phyloP scores from a whole-genome alignment of 208 protist species.

The Trypanosoma cruzi region DNA sequence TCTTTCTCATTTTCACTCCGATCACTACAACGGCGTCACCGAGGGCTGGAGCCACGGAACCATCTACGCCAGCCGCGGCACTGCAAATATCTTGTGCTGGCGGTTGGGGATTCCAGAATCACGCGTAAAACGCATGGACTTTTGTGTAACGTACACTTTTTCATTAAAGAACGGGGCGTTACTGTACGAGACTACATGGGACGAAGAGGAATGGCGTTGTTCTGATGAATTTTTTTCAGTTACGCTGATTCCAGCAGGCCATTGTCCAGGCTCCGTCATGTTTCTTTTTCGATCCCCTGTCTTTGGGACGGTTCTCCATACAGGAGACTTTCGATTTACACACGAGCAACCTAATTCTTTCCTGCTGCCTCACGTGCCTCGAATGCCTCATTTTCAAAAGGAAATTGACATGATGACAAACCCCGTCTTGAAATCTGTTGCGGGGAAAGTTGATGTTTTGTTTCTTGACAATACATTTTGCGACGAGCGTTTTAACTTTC shows the following conservation, averaged over 20 bases:
- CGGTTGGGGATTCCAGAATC: slow-evolving; percentile 42
- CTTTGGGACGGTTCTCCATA: slow-evolving; percentile 84
- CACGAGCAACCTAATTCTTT: slow-evolving; percentile 18
- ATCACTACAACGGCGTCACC: slow-evolving; percentile 88
- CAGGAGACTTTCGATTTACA: slow-evolving; percentile 93
- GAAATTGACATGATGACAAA: slow-evolving; percentile 64
- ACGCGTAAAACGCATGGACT: slow-evolving; percentile 51
- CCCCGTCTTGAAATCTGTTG: slow-evolving; percentile 42
- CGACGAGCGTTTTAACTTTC: slow-evolving; percentile 76
- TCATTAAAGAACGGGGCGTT: slow-evolving; percentile 37
- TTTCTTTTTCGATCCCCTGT: slow-evolving; percentile 74
- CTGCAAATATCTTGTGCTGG: slow-evolving; percentile 51
- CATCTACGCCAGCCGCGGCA: slow-evolving; percentile 76
- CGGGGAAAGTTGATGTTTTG: slow-evolving; percentile 62
- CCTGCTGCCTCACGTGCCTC: neutral
- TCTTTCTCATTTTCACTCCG: slow-evolving; percentile 92
- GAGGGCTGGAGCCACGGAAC: slow-evolving; percentile 41
- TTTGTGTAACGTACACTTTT: slow-evolving; percentile 54
- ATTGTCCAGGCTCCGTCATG: slow-evolving; percentile 93
- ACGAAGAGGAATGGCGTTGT: slow-evolving; percentile 19
- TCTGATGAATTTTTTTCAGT: slow-evolving; percentile 38
- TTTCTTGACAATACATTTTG: slow-evolving; percentile 96
- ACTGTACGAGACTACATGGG: slow-evolving; percentile 10
- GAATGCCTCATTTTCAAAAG: slow-evolving; percentile 29
- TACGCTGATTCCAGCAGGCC: slow-evolving; percentile 82